These are phyloP conservation scores for Mortierella alpina DNA, from an alignment of 192 early-diverging fungal genomes.

Conservation along the genomic window DNA sequence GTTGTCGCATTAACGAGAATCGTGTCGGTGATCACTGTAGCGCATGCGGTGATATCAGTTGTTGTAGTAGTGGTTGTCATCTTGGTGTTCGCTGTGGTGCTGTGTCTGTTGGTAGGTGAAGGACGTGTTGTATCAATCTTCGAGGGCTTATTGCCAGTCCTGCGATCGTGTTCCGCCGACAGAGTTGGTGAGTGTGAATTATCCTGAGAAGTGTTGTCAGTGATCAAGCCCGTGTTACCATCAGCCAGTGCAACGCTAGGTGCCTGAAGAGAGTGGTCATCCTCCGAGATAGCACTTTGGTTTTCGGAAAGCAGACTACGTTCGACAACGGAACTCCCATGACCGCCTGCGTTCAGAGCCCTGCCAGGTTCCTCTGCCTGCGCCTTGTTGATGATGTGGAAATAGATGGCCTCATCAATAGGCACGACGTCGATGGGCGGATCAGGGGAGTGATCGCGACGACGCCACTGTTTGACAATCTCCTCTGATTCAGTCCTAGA, in stretches of 20 bases:
- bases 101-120: neutral
- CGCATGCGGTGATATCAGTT: too few relatives aligned
- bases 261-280: slow-evolving; percentile 6
- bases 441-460: slow-evolving; percentile 5
- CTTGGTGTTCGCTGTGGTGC: neutral
- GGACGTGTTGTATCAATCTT: slow-evolving; percentile 15
- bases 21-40: too few relatives aligned
- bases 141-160: slow-evolving; percentile 4
- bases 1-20: too few relatives aligned
- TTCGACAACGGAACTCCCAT: slow-evolving; percentile 3
- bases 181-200: too few relatives aligned
- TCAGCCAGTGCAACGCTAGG: neutral
- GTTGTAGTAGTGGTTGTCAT: too few relatives aligned
- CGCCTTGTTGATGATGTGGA: too few relatives aligned
- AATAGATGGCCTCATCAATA: too few relatives aligned
- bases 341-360: neutral
- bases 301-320: slow-evolving; percentile 7
- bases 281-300: slow-evolving; percentile 15
- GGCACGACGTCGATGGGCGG: too few relatives aligned
- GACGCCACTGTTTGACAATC: slow-evolving; percentile 1
- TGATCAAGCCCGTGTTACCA: neutral
- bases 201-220: neutral
- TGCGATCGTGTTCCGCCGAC: too few relatives aligned
- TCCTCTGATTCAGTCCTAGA: slow-evolving; percentile 6
- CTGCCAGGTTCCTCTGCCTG: too few relatives aligned